These are phyloP conservation scores for Xylariaceae sp. DNA, from an alignment of 2,329 filamentous ascomycete genomes.

Conservation along the genomic window DNA sequence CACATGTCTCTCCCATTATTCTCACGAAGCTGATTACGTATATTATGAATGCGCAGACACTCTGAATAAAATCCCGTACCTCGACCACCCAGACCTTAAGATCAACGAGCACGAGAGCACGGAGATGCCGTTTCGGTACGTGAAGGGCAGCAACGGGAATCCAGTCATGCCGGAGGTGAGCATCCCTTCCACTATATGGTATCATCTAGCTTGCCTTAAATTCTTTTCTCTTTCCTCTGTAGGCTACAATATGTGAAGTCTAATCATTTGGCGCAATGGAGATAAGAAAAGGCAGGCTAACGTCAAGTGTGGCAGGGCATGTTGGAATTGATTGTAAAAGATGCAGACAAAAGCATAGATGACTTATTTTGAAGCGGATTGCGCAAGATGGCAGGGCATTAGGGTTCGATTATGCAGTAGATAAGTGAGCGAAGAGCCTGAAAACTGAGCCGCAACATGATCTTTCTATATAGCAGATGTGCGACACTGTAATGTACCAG, in stretches of 20 bases:
- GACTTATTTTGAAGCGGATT: conserved; percentile 70
- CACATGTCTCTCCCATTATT: not conserved
- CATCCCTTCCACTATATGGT: conserved; percentile 7
- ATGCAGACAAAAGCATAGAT: conserved; percentile 89
- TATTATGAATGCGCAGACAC: conserved; percentile 43
- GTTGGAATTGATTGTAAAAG: conserved; percentile 89
- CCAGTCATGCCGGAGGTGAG: conserved; percentile 91
- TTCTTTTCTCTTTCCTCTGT: not conserved
- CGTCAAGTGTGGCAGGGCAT: conserved; percentile 73
- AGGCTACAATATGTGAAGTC: too few species aligned
- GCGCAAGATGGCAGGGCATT: not conserved
- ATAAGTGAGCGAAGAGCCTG: not conserved
- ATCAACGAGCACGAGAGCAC: conserved; percentile 93
- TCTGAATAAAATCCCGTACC: conserved; percentile 78
- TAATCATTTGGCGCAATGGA: too few species aligned
- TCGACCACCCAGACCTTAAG: conserved; percentile 88
- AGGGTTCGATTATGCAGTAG: not conserved
- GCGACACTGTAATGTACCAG: too few species aligned
- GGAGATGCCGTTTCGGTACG: conserved; percentile 97
- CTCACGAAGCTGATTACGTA: not conserved
- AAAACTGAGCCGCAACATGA: not conserved
- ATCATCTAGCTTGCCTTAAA: not conserved
- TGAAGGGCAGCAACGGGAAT: conserved; percentile 73
- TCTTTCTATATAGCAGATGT: too few species aligned
- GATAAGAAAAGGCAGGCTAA: too few species aligned